Conservation (phyloP, 2,329 filamentous ascomycete species). For the Colletotrichum sp. region DNA sequence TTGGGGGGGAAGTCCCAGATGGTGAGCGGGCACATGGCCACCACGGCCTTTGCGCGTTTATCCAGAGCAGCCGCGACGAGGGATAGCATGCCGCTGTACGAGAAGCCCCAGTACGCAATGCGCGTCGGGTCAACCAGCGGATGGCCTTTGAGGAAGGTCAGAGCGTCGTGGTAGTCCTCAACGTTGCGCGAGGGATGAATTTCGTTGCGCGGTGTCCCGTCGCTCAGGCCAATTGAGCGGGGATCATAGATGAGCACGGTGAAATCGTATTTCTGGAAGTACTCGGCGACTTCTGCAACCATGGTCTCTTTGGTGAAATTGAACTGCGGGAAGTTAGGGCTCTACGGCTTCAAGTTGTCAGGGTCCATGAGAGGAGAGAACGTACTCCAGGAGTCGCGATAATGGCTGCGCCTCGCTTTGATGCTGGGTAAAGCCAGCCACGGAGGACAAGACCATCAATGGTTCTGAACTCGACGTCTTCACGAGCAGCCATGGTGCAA, state of each 20-base stretch:
- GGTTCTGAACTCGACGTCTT: slow-evolving; percentile 44
- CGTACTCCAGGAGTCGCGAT: slow-evolving; percentile 32
- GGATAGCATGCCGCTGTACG: slow-evolving; percentile 30
- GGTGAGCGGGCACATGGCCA: slow-evolving; percentile 16
- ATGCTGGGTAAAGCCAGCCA: slow-evolving; percentile 40
- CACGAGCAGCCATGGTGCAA: neutral
- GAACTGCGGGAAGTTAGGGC: neutral
- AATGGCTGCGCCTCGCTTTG: slow-evolving; percentile 28
- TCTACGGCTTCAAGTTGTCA: too few relatives aligned
- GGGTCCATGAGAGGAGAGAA: neutral
- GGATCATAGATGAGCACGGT: slow-evolving; percentile 42
- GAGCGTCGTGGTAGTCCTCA: slow-evolving; percentile 35
- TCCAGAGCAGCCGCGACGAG: slow-evolving; percentile 1
- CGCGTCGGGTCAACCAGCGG: slow-evolving; percentile 37
- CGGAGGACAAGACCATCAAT: slow-evolving; percentile 42
- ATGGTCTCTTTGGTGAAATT: slow-evolving; percentile 34
- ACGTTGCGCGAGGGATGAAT: slow-evolving; percentile 36
- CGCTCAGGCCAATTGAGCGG: slow-evolving; percentile 39
- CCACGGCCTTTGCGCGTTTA: slow-evolving; percentile 11
- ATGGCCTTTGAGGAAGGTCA: slow-evolving; percentile 51
- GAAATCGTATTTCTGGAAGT: slow-evolving; percentile 36
- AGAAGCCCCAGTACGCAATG: slow-evolving; percentile 35
- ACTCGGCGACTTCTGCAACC: slow-evolving; percentile 34
- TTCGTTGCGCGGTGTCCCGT: slow-evolving; percentile 41
- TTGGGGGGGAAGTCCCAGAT: neutral